phyloP scores from a whole-genome alignment of 2,329 filamentous ascomycete species.

The Penicillium sp. region DNA sequence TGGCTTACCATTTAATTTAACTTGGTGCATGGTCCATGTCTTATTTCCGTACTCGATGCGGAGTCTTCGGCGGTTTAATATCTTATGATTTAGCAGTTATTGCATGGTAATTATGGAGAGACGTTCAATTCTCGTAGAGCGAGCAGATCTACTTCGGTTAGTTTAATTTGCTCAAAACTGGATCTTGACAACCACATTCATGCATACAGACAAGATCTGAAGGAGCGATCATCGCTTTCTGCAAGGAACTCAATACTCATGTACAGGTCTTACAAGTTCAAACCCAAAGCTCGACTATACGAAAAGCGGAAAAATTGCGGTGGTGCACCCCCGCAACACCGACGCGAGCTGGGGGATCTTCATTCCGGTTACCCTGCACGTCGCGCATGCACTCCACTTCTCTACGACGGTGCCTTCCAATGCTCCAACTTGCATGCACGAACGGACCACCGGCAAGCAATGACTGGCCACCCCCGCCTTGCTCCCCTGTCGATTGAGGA shows the following conservation, averaged over 20 bases:
- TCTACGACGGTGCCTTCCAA: slow-evolving; percentile 2
- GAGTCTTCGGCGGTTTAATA: neutral
- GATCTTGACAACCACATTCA: neutral
- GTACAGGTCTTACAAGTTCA: neutral
- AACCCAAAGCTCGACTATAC: slow-evolving; percentile 6
- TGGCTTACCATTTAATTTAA: slow-evolving; percentile 4
- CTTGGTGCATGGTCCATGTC: slow-evolving; percentile 1
- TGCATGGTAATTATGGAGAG: neutral
- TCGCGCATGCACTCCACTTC: slow-evolving; percentile 4
- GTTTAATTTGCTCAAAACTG: neutral
- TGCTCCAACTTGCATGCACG: slow-evolving; percentile 9
- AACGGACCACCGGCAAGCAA: neutral
- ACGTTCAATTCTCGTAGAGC: neutral
- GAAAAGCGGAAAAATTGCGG: slow-evolving; percentile 25
- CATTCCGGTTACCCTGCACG: slow-evolving; percentile 11
- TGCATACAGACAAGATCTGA: neutral
- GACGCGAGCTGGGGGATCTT: slow-evolving; percentile 16
- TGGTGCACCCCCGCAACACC: slow-evolving; percentile 9
- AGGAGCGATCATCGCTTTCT: neutral
- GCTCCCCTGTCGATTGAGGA: slow-evolving; percentile 10
- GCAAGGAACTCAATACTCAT: neutral
- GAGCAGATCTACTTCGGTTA: neutral
- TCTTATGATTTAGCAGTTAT: neutral
- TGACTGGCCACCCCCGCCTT: slow-evolving; percentile 6
- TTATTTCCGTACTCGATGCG: neutral